Evolutionary conservation across 2,329 filamentous ascomycete genomes (phyloP).

Genomic region (Neopestalotiopsis sp.): DNA sequence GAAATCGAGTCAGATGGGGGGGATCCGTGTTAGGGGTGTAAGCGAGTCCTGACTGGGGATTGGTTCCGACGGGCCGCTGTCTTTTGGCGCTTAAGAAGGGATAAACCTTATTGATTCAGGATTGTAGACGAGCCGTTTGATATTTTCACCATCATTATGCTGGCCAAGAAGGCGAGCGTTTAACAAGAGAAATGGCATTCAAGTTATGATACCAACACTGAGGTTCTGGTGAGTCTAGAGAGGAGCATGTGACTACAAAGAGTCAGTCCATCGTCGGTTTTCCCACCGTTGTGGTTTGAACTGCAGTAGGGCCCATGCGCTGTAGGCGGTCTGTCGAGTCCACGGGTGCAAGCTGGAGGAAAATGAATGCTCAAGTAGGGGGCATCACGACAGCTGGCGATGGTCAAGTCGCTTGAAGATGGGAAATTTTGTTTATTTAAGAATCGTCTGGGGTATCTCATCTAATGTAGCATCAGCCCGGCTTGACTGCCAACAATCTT

Average conservation of each 20-base stretch:
- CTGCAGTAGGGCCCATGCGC: not conserved
- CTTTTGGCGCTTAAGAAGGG: not conserved
- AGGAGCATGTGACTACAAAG: not conserved
- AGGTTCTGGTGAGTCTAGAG: not conserved
- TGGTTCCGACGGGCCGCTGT: not conserved
- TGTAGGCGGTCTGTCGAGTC: too few relatives aligned
- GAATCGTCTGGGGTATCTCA: too few relatives aligned
- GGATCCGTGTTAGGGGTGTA: not conserved
- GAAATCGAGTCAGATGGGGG: not conserved
- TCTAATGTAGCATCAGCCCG: too few relatives aligned
- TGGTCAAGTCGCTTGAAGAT: too few relatives aligned
- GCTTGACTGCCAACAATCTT: too few relatives aligned
- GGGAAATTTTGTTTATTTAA: too few relatives aligned
- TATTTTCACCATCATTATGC: not conserved
- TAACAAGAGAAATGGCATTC: not conserved
- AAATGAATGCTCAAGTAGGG: too few relatives aligned
- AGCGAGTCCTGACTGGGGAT: not conserved
- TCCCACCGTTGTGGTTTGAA: not conserved
- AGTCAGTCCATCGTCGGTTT: not conserved
- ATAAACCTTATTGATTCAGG: not conserved
- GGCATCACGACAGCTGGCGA: too few relatives aligned
- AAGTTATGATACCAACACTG: not conserved
- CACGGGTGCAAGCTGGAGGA: too few relatives aligned
- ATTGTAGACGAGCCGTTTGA: not conserved
- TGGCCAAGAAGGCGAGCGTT: too few relatives aligned